Base-by-base conservation (phyloP, 2,329 filamentous ascomycete species). In the Orbilia brochopaga region DNA sequence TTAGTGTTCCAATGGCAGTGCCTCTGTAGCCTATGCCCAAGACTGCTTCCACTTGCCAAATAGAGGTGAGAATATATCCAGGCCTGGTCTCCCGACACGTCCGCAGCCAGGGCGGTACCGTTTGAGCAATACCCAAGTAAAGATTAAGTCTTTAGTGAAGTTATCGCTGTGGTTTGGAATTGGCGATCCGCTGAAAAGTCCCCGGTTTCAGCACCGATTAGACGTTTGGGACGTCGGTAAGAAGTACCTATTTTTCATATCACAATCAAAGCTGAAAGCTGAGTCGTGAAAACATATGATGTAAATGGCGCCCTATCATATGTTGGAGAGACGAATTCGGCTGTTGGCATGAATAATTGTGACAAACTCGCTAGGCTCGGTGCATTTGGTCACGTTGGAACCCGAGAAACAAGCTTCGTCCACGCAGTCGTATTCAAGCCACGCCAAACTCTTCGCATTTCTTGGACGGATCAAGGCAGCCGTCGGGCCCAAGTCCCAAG, bases 391-490 rank as follows among this genome's bases (percentile, higher is more conserved):
- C 46, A 27, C 42, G 52, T 56, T 56, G 40, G 17, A 37, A 24
- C 19, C 17, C 17, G 27, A 40, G 30, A 50, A 70, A 70, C 55
- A 70, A 70, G 59, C 59, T 59, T 63, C 51, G 13, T 17, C 11
- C 15, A 21, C 57, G 57, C 40, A 46, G 30, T 5, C 15, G 50
- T 53, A 42, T 57, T 52, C 57, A 69, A 69, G 65, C 46, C 37
- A 67, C 42, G 46, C 40, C 53, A 51, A 58, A 58, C 54, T 59
- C 66, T 70, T 54, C 27, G n/a, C 42, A 40, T 8, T 64, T 64
- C 66, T 70, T 70, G 66, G 66, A 30, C 30, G 32, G 15, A 30
- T 62, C 17, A 62, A 70, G 66, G 66, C 66, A 70, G 66, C 66
- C 55, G 24, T 42, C 50, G 46, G 21, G 59, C 53, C 65, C 54